These are phyloP conservation scores for Amanita rubescens DNA, from an alignment of 768 basidiomycete genomes.

Conservation along the genomic window DNA sequence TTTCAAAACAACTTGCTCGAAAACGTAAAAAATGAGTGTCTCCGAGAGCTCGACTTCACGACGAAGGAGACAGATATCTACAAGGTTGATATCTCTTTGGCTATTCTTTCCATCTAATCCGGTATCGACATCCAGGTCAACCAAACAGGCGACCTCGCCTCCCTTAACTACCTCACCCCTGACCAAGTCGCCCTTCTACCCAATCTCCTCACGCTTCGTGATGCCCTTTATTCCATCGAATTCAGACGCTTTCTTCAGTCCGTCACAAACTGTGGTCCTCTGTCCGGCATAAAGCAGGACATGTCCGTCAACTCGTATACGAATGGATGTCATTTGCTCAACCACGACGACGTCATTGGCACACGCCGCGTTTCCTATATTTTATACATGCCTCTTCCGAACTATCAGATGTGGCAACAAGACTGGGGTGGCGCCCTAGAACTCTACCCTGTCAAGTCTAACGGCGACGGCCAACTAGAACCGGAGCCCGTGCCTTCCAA, in stretches of 20 bases:
- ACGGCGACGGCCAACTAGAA: slow-evolving; percentile 58
- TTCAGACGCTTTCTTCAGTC: slow-evolving; percentile 80
- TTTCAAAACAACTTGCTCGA: slow-evolving; percentile 79
- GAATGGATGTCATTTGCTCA: slow-evolving; percentile 87
- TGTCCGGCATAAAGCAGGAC: slow-evolving; percentile 89
- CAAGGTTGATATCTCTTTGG: slow-evolving; percentile 47
- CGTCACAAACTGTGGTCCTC: slow-evolving; percentile 88
- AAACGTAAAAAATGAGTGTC: slow-evolving; percentile 79
- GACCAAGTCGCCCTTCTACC: slow-evolving; percentile 76
- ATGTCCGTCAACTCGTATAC: slow-evolving; percentile 93
- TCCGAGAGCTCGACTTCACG: slow-evolving; percentile 70
- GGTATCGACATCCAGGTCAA: slow-evolving; percentile 55
- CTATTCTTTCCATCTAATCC: slow-evolving; percentile 4
- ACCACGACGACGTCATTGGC: slow-evolving; percentile 98
- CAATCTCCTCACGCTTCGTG: slow-evolving; percentile 71
- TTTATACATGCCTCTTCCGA: slow-evolving; percentile 86
- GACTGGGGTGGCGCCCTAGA: slow-evolving; percentile 94
- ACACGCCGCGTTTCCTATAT: slow-evolving; percentile 93
- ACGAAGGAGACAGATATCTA: slow-evolving; percentile 99
- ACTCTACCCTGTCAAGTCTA: slow-evolving; percentile 69
- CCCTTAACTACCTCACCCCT: slow-evolving; percentile 77
- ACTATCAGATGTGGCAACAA: slow-evolving; percentile 69
- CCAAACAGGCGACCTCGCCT: slow-evolving; percentile 95
- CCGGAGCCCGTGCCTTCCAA: slow-evolving; percentile 61
- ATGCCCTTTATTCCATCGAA: slow-evolving; percentile 80